Evolutionary conservation across 768 basidiomycete genomes (phyloP).

Genomic region (Galerina sulciceps): DNA sequence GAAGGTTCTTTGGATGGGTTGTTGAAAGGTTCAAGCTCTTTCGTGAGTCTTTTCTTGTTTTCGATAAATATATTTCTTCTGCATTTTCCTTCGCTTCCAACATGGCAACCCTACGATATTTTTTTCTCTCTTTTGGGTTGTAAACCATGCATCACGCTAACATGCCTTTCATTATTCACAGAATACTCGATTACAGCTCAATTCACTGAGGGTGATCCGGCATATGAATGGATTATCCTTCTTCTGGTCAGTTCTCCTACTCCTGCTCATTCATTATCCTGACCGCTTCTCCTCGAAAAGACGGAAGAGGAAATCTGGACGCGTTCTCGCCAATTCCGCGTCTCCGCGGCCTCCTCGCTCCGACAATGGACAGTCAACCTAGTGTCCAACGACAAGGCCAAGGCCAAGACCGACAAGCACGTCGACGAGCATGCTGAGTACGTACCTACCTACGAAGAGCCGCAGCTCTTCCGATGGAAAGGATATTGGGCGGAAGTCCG

Average conservation of each 20-base stretch:
- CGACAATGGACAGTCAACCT: slow-evolving; percentile 43
- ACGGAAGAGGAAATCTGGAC: slow-evolving; percentile 49
- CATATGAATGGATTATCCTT: slow-evolving; percentile 47
- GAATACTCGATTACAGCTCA: slow-evolving; percentile 43
- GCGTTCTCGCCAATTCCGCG: slow-evolving; percentile 43
- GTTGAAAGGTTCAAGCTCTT: slow-evolving; percentile 31
- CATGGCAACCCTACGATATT: too few relatives aligned
- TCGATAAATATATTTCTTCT: not conserved
- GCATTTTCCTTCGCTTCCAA: not conserved
- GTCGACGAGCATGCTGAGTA: slow-evolving; percentile 40
- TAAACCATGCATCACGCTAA: not conserved
- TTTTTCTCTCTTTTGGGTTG: too few relatives aligned
- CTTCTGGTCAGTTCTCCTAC: slow-evolving; percentile 35
- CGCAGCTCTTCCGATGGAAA: slow-evolving; percentile 49
- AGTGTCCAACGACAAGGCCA: slow-evolving; percentile 21
- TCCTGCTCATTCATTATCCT: not conserved
- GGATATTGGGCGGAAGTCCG: slow-evolving; percentile 47
- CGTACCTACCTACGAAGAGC: slow-evolving; percentile 42
- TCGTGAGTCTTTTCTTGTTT: slow-evolving; percentile 19
- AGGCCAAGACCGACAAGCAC: not conserved
- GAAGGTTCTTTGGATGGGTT: slow-evolving; percentile 43
- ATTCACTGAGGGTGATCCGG: slow-evolving; percentile 42
- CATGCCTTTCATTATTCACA: slow-evolving; percentile 9
- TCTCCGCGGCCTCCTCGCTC: slow-evolving; percentile 41
- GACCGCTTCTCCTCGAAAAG: slow-evolving; percentile 20